A percentile compares a stretch with the other conserved stretches of the same genome.
Evolutionary conservation across 257 asterid species (phyloP).

Genomic region (Solanum dulcamara): DNA sequence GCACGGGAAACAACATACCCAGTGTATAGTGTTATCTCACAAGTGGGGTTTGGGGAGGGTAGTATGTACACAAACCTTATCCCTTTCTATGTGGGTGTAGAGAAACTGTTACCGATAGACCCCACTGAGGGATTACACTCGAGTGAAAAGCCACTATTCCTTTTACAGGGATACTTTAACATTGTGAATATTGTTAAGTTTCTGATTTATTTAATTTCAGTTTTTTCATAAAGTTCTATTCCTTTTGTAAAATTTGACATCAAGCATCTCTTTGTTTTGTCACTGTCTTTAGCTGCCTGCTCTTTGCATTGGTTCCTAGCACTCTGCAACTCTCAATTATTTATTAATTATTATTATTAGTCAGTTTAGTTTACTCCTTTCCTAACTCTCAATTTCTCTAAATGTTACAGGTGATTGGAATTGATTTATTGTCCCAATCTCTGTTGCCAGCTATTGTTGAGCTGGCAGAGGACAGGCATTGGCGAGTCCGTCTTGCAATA

Average conservation of each 20-base stretch:
- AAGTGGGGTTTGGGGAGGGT: too few species aligned
- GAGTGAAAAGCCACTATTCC: not conserved
- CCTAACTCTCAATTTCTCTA: not conserved
- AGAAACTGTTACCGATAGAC: too few species aligned
- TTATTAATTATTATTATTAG: not conserved
- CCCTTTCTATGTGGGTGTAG: too few species aligned
- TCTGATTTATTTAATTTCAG: not conserved
- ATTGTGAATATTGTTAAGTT: not conserved
- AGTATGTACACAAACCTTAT: too few species aligned
- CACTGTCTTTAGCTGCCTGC: not conserved
- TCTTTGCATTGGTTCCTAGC: not conserved
- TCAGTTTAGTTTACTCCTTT: not conserved
- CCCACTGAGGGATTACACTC: not conserved
- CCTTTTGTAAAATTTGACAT: not conserved
- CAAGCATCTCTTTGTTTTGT: not conserved
- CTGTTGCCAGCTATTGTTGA: constrained; percentile 77
- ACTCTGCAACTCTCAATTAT: not conserved
- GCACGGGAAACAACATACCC: too few species aligned
- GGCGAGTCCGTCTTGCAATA: constrained; percentile 84
- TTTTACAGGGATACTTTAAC: not conserved
- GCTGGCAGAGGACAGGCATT: constrained; percentile 86
- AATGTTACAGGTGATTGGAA: constrained; percentile 57
- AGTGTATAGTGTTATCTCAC: too few species aligned
- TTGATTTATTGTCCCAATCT: constrained; percentile 71
- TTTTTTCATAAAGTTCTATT: not conserved